Base-by-base conservation (phyloP, 1,284 basidiomycete genomes). In the Spongiforma sp. region DNA sequence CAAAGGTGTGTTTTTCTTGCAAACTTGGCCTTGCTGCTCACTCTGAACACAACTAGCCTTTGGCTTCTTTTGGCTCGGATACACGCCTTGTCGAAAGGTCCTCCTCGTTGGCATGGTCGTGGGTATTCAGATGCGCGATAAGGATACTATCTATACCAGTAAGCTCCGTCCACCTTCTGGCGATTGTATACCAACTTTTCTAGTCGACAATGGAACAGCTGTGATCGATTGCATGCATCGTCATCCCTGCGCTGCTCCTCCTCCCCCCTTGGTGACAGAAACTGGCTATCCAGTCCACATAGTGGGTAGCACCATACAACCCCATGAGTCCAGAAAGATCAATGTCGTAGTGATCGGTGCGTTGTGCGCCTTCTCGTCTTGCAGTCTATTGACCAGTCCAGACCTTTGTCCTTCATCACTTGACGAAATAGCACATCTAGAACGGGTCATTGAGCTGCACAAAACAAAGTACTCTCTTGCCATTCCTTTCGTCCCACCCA, bases 171-270 rank as follows among this genome's bases (percentile, higher is more conserved):
- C 46, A 54, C 41, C 17, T 48, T 55, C 63, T 26, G 43, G 33
- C 37, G 21, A 36, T 24, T 30, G 54, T 55, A 63, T 65, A 53
- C 67, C 50, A 0, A 19, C 41, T 30, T n/a, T 54, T 46, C 46
- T 60, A 89, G 89, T 93, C 62, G 91, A 93, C 70, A 91, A 93
- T 70, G 89, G 90, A 9, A 89, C 89, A 1, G 84, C 79, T 28
- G 86, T 89, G 5, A 82, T 93, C 34, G 89, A 93, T 54, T 93
- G 90, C 67, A 70, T 81, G 4, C 80, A 85, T 66, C 78, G 77
- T 5, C 80, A 82, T 64, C 67, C 71, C 24, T 68, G 64, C 10
- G 66, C 72, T 11, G 5, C 56, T n/a, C 3, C 41, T 2, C 36
- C 41, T 7, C 80, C 79, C 0, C 66, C 71, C 39, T 84, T 86